Evolutionary conservation across 108 stramenopile genomes (phyloP), one percentile per base, ranked within the genome.

Genomic region (Asterionellopsis glacialis): DNA sequence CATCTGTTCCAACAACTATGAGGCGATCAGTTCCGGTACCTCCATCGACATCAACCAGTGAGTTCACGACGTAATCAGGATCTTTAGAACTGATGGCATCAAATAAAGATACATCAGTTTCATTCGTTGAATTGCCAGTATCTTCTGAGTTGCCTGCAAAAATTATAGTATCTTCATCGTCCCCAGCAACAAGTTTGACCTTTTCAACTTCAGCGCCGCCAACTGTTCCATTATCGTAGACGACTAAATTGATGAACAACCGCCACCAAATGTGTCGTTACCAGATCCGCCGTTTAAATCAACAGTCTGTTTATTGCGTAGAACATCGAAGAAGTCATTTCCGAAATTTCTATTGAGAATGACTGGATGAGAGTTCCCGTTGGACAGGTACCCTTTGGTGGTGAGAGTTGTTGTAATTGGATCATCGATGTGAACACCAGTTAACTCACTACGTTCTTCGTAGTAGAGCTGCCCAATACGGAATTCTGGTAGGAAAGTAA

Each of bases 21-120:
- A 63, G 33, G 15, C 47, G 38, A 25, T 73, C 72, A 24, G 21
- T 39, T 24, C 60, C 61, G 11, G 61, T 68, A 44, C 73, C 73
- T 57, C 73, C 73, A 54, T 74, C 73, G 55, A 74, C 57, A 27
- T 74, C 73, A 6, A 74, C 73, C n/a, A 68, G 50, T 13, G 51
- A 39, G 16, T 68, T 70, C 1, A 70, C 69, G 33, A 70, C 61
- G 27, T 70, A 70, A 28, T 64, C 55, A 44, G 69, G 62, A 28
- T 59, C 19, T 21, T 21, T 21, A 4, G 45, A 2, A 16, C 3
- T 9, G 19, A 47, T 19, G 9, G 45, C 16, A 21, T 21, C 55
- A 47, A 47, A 16, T 19, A 9, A 4, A 19, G 16, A 21, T 19
- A 43, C 18, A 21, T 38, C 15, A 0, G 16, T 28, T 10, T 42